Percentiles rank a stretch among this genome's conserved stretches.
Evolutionary conservation across 345 rosid genomes (phyloP).

Genomic region (Salix dunnii): DNA sequence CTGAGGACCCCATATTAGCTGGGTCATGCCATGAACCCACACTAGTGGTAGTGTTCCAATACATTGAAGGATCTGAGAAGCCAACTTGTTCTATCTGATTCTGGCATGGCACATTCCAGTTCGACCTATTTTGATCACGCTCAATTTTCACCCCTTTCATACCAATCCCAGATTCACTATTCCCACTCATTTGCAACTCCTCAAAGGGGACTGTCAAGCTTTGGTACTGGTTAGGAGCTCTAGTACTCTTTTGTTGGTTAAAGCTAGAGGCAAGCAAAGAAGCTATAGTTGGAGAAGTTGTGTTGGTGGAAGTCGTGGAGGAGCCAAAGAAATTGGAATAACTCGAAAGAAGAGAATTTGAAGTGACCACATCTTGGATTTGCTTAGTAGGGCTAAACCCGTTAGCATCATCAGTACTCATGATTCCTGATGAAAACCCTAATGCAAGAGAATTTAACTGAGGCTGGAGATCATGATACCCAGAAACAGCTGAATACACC

Average conservation of each 20-base stretch:
- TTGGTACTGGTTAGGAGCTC: conserved; percentile 41
- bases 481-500: conserved; percentile 34
- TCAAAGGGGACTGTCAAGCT: conserved; percentile 39
- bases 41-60: conserved; percentile 43
- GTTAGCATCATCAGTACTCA: conserved; percentile 25
- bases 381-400: conserved; percentile 29
- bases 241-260: conserved; percentile 38
- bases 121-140: conserved; percentile 35
- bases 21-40: conserved; percentile 69
- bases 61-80: conserved; percentile 52
- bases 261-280: conserved; percentile 51
- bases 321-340: conserved; percentile 37
- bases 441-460: conserved; percentile 51
- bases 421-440: conserved; percentile 55
- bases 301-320: conserved; percentile 19
- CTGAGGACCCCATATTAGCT: conserved; percentile 62
- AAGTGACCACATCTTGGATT: conserved; percentile 35
- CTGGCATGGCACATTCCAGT: conserved; percentile 35
- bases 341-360: conserved; percentile 50
- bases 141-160: conserved; percentile 48
- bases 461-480: conserved; percentile 49
- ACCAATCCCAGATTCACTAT: conserved; percentile 27
- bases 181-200: conserved; percentile 44
- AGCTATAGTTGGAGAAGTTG: conserved; percentile 40
- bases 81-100: conserved; percentile 47